Conservation (phyloP, 208 protist genomes). For the Trypanosoma brucei region DNA sequence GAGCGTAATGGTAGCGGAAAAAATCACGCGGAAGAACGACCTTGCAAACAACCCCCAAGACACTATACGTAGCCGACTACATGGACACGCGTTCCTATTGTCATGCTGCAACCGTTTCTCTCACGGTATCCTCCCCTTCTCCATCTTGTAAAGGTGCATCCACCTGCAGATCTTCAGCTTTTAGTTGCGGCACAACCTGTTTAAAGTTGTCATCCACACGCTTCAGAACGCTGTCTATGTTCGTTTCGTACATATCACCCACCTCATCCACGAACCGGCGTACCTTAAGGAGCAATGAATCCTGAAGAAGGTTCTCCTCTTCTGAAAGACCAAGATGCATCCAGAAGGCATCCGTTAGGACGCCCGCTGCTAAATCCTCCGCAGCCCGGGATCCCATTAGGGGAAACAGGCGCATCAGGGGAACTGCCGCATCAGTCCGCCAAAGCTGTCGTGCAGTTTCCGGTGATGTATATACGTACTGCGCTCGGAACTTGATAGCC, state of each 20-base stretch:
- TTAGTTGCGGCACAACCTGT: slow-evolving; percentile 45
- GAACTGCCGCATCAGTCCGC: slow-evolving; percentile 68
- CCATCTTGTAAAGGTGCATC: slow-evolving; percentile 16
- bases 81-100: neutral
- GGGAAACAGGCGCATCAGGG: slow-evolving; percentile 80
- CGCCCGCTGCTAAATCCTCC: slow-evolving; percentile 71
- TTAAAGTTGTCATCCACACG: slow-evolving; percentile 66
- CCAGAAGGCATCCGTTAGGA: slow-evolving; percentile 84
- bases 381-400: slow-evolving; percentile 57
- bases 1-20: neutral
- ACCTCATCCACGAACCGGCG: slow-evolving; percentile 60
- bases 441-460: slow-evolving; percentile 79
- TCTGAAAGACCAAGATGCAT: slow-evolving; percentile 35
- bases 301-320: slow-evolving; percentile 62
- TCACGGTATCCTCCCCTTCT: neutral
- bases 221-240: slow-evolving; percentile 51
- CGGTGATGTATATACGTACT: slow-evolving; percentile 78
- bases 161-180: slow-evolving; percentile 37
- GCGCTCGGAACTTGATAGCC: slow-evolving; percentile 69
- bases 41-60: neutral
- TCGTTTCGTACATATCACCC: slow-evolving; percentile 53
- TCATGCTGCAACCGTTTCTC: slow-evolving; percentile 13
- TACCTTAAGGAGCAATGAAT: slow-evolving; percentile 40
- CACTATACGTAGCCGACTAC: no score
- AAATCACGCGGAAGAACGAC: neutral